A percentile compares a stretch with the other conserved stretches of the same genome.
Evolutionary conservation across 768 basidiomycete species (phyloP).

Genomic region (Macrolepiota dolichaula): DNA sequence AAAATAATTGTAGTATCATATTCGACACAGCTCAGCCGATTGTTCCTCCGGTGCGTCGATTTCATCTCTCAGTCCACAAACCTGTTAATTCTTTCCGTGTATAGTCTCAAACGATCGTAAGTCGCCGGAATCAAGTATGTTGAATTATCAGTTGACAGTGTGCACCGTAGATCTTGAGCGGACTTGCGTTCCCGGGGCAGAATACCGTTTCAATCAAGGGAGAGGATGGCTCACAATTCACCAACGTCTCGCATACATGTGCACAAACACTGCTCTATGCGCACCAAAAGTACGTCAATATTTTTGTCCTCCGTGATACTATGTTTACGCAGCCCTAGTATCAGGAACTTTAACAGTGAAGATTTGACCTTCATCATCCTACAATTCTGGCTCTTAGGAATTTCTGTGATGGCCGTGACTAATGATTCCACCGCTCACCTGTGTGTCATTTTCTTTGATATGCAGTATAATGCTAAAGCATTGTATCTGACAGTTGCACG

Average conservation of each 20-base stretch:
- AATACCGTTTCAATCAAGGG: background rate
- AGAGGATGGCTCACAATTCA: background rate
- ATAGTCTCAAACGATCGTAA: conserved; percentile 3
- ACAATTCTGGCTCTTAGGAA: conserved; percentile 53
- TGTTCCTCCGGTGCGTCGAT: background rate
- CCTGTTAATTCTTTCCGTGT: background rate
- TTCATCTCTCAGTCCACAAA: background rate
- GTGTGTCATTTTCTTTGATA: conserved; percentile 28
- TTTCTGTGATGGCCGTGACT: conserved; percentile 47
- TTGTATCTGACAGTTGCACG: conserved; percentile 33
- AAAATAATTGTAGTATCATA: conserved; percentile 30
- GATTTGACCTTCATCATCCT: conserved; percentile 43
- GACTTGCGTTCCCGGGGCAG: background rate
- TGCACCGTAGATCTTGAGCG: background rate
- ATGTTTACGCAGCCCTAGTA: conserved; percentile 22
- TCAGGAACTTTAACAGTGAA: conserved; percentile 41
- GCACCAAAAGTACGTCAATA: conserved; percentile 35
- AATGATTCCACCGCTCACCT: conserved; percentile 53
- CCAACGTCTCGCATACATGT: conserved; percentile 27
- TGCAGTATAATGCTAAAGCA: background rate
- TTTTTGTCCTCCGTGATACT: background rate
- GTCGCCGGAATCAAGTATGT: background rate
- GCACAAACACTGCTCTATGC: conserved; percentile 42
- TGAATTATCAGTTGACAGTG: background rate
- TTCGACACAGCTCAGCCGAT: conserved; percentile 25